These are phyloP conservation scores for Scleroderma citrinum DNA, from an alignment of 768 basidiomycete species.

Conservation along the genomic window DNA sequence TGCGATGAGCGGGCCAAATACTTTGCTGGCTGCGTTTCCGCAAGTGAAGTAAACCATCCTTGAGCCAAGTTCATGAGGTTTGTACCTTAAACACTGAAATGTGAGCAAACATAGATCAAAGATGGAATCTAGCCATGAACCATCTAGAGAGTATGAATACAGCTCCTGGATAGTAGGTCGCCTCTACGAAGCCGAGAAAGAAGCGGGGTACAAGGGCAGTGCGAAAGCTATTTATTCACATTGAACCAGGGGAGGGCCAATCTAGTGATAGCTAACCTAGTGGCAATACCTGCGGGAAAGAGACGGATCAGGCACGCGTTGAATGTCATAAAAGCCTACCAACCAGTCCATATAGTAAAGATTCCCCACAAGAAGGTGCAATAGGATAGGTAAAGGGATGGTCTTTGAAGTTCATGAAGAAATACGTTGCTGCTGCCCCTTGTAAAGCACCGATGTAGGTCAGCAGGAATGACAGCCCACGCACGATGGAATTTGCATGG, in stretches of 20 bases:
- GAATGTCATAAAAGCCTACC: not conserved
- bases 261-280: not conserved
- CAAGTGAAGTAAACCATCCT: conserved; percentile 64
- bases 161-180: not conserved
- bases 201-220: conserved; percentile 1
- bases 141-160: conserved; percentile 28
- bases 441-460: not conserved
- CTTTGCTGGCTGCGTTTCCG: conserved; percentile 69
- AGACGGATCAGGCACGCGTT: too few species aligned
- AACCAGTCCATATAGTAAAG: conserved; percentile 45
- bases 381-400: conserved; percentile 54
- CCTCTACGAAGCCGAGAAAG: conserved; percentile 4
- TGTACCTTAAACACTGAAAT: conserved; percentile 42
- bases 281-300: not conserved
- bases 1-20: conserved; percentile 71
- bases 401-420: conserved; percentile 54
- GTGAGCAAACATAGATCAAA: not conserved
- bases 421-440: conserved; percentile 59
- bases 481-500: conserved; percentile 69
- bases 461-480: conserved; percentile 39
- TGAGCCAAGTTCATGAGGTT: conserved; percentile 56
- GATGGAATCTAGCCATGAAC: conserved; percentile 15
- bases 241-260: too few species aligned
- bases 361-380: conserved; percentile 67
- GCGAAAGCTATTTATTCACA: not conserved